Percentiles rank a stretch among this genome's conserved stretches.
phyloP scores from a whole-genome alignment of 208 protist genomes.

The Leishmania gerbilli region DNA sequence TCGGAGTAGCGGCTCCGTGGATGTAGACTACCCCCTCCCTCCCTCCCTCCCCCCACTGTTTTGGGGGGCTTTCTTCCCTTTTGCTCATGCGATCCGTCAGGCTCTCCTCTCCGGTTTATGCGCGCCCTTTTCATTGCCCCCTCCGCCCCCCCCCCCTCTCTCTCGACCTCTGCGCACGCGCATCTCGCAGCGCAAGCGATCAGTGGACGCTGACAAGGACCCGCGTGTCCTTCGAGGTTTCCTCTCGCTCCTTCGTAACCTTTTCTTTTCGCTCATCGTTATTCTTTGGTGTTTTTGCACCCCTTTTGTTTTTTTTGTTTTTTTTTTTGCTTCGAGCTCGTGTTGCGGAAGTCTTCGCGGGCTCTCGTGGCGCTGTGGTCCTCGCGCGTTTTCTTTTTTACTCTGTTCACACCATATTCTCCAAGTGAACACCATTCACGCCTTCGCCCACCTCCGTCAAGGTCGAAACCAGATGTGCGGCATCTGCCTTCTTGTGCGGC shows the following conservation, averaged over 20 bases:
- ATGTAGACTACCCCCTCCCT: background rate
- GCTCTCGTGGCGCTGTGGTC: background rate
- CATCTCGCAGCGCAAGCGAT: background rate
- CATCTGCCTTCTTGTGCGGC: constrained; percentile 31
- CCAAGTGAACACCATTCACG: background rate
- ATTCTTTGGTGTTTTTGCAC: background rate
- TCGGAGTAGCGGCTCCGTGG: background rate
- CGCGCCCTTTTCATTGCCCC: background rate
- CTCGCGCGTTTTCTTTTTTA: background rate
- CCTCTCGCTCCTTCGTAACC: background rate
- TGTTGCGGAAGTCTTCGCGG: background rate
- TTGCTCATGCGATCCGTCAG: background rate
- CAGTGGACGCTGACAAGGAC: background rate
- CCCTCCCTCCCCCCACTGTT: background rate
- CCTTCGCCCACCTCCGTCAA: background rate
- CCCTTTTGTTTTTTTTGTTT: background rate
- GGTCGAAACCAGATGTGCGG: constrained; percentile 19
- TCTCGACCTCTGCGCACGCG: background rate
- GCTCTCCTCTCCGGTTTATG: background rate
- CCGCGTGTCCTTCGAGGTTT: background rate
- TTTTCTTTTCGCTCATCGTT: background rate
- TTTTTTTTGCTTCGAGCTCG: background rate
- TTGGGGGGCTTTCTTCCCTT: background rate
- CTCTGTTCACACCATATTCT: background rate
- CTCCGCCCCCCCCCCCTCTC: background rate